Evolutionary conservation across 306 rosid genomes (phyloP).

Genomic region (Heteromeles arbutifolia): DNA sequence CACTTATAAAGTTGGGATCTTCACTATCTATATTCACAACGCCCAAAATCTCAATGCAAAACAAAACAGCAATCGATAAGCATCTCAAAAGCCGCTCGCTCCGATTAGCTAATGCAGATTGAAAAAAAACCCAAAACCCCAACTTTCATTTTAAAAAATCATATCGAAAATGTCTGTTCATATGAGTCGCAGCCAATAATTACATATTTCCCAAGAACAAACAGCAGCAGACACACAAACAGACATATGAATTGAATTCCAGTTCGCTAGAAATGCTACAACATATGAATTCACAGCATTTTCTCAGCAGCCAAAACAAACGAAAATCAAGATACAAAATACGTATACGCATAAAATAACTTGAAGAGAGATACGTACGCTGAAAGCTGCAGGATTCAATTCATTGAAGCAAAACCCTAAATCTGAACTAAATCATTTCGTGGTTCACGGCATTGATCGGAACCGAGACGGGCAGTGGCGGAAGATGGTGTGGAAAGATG

Average conservation of each 20-base stretch:
- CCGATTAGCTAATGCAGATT: neutral
- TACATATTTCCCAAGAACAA: neutral
- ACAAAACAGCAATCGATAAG: neutral
- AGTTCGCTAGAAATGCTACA: neutral
- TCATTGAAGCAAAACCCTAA: neutral
- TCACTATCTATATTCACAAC: neutral
- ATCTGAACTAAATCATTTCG: neutral
- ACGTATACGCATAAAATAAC: neutral
- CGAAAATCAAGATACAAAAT: neutral
- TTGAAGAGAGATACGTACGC: neutral
- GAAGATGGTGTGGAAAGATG: neutral
- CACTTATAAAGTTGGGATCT: neutral
- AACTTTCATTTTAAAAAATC: neutral
- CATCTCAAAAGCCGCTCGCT: neutral
- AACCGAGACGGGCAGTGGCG: neutral
- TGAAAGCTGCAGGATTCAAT: neutral
- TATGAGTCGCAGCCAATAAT: neutral
- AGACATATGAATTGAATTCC: neutral
- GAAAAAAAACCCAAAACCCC: neutral
- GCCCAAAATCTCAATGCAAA: neutral
- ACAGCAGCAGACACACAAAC: neutral
- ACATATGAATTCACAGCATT: neutral
- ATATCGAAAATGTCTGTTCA: neutral
- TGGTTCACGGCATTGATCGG: neutral
- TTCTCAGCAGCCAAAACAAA: neutral